Percentiles rank a stretch among this genome's conserved stretches.
phyloP scores from a whole-genome alignment of 2,329 filamentous ascomycete species.

The Aspergillus aculeatinus region DNA sequence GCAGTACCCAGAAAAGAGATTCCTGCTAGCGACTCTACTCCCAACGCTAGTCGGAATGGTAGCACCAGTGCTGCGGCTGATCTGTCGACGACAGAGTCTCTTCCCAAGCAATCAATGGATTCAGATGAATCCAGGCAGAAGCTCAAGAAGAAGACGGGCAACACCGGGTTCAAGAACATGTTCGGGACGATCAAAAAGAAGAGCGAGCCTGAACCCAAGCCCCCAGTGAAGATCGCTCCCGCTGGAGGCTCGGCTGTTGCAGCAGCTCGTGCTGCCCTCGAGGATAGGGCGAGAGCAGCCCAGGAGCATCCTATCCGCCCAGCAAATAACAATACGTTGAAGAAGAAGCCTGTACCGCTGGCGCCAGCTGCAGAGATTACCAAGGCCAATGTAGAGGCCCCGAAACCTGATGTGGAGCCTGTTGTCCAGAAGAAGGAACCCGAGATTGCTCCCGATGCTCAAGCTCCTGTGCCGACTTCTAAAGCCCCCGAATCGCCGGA shows the following conservation, averaged over 20 bases:
- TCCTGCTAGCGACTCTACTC: constrained; percentile 14
- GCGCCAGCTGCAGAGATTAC: constrained; percentile 10
- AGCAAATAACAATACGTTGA: constrained; percentile 29
- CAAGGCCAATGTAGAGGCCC: constrained; percentile 11
- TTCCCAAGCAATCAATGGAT: constrained; percentile 34
- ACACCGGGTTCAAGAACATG: constrained; percentile 45
- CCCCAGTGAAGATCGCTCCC: constrained; percentile 35
- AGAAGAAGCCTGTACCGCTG: constrained; percentile 35
- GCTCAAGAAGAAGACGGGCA: constrained; percentile 44
- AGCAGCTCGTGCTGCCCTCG: constrained; percentile 44
- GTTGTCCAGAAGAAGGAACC: constrained; percentile 15
- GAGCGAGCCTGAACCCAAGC: constrained; percentile 24
- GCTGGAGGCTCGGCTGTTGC: constrained; percentile 40
- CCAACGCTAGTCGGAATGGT: constrained; percentile 11
- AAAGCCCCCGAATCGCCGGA: constrained; percentile 30
- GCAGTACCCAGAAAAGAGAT: constrained; percentile 25
- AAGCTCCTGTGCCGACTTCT: constrained; percentile 12
- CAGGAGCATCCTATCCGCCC: constrained; percentile 28
- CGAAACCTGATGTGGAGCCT: constrained; percentile 8
- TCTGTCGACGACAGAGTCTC: constrained; percentile 28
- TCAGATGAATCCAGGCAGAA: constrained; percentile 42
- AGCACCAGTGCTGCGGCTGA: constrained; percentile 20
- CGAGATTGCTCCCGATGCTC: constrained; percentile 12
- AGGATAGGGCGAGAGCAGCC: constrained; percentile 37
- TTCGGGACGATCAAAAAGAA: constrained; percentile 45